Evolutionary conservation across 768 basidiomycete species (phyloP), one percentile per base, ranked within the genome.

Genomic region (Tylopilus cervinicoccineus): DNA sequence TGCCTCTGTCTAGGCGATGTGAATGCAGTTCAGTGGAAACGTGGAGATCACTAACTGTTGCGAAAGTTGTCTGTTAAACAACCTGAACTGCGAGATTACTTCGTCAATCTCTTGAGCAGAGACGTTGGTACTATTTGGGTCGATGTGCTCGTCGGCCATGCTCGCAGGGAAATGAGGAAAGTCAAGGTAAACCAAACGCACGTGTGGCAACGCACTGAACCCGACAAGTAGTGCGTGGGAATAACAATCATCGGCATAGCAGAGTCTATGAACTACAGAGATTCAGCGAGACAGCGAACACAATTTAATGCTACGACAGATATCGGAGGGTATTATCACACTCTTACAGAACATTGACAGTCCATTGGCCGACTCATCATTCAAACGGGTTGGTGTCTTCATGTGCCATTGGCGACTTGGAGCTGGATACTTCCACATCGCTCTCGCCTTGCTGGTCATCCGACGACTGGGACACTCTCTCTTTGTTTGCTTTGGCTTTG

Each of bases 321-420:
- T 52, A 51, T 48, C 43, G 22, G 51, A 45, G 58, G 47, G 48
- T 51, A 57, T 57, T 34, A 53, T 54, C 53, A 44, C 37, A 41
- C 53, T 63, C 67, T 62, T 65, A 65, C 64, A 65, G 20, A 39
- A 59, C 34, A 47, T 10, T 38, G 19, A 40, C 47, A n/a, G 51
- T 40, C 36, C 36, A 40, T 8, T 16, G 26, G 24, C 34, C 43
- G 31, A 17, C 2, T 48, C 45, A 22, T 56, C 41, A 53, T 47
- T 60, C 56, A 83, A 91, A 90, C 17, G 88, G 88, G 59, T 88
- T 90, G 63, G 83, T 81, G 45, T 83, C 84, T 56, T 81, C 80
- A 44, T 70, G 72, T 42, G 55, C 49, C 23, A 53, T 52, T 29
- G 63, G 54, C 37, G 57, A 45, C 37, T 59, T 68, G 14, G 54